Percentiles rank a stretch among this genome's conserved stretches.
Conservation (phyloP, 208 protist species). For the Acanthamoeba castellanii region DNA sequence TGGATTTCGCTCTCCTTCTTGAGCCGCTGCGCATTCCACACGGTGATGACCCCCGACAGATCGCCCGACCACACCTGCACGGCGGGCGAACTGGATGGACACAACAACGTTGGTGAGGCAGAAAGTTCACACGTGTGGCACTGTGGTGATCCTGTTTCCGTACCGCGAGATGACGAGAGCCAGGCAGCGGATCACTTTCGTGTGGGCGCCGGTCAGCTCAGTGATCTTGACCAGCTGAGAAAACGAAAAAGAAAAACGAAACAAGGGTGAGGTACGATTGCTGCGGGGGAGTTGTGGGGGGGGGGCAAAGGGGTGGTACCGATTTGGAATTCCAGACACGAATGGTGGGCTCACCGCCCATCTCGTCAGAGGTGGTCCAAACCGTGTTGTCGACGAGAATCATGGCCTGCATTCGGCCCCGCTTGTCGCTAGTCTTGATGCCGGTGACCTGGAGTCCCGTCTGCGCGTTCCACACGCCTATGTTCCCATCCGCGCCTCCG, state of each 20-base stretch:
- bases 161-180: slow-evolving; percentile 57
- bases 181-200: slow-evolving; percentile 47
- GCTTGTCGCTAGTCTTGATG: slow-evolving; percentile 52
- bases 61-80: slow-evolving; percentile 59
- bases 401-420: slow-evolving; percentile 56
- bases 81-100: slow-evolving; percentile 2
- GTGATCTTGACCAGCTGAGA: slow-evolving; percentile 45
- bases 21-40: slow-evolving; percentile 48
- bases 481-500: slow-evolving; percentile 34
- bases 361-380: slow-evolving; percentile 52
- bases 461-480: slow-evolving; percentile 58
- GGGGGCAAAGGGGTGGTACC: background rate
- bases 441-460: slow-evolving; percentile 30
- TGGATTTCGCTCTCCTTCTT: slow-evolving; percentile 65
- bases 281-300: background rate
- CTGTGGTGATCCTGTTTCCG: too few relatives aligned
- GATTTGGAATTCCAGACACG: slow-evolving; percentile 49
- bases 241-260: background rate
- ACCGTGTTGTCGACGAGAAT: slow-evolving; percentile 55
- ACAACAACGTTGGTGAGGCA: background rate
- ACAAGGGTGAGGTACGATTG: background rate
- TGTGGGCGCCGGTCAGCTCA: slow-evolving; percentile 1
- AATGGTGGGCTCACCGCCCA: slow-evolving; percentile 44
- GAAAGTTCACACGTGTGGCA: background rate
- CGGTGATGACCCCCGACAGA: background rate